Conservation (phyloP, 164 flowering plant genomes). For the grape (Vitis vinifera) region ASM3070453v1 NC_081822.1:13834501-13835000, state of each 20-base stretch:
- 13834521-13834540: slow-evolving; percentile 88
- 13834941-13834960: slow-evolving; percentile 90
- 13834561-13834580: slow-evolving; percentile 66
- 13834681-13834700: slow-evolving; percentile 94
- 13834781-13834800: no score
- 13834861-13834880: no score
- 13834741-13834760: slow-evolving; percentile 99
- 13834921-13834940: slow-evolving; percentile 93
- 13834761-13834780: slow-evolving; percentile 47
- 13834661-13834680: slow-evolving; percentile 86
- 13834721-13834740: slow-evolving; percentile 98
- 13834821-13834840: no score
- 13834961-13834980: slow-evolving; percentile 71
- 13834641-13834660: slow-evolving; percentile 7
- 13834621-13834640: slow-evolving; percentile 38
- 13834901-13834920: slow-evolving; percentile 32
- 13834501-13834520: no score
- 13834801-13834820: no score
- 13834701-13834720: slow-evolving; percentile 98
- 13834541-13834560: slow-evolving; percentile 82
- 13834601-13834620: slow-evolving; percentile 63
- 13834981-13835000: no score
- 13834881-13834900: no score
- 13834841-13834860: no score
- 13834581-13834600: slow-evolving; percentile 94